Base-by-base conservation (phyloP, 352 stramenopile genomes). In the Poterioochromonas sp. region DNA sequence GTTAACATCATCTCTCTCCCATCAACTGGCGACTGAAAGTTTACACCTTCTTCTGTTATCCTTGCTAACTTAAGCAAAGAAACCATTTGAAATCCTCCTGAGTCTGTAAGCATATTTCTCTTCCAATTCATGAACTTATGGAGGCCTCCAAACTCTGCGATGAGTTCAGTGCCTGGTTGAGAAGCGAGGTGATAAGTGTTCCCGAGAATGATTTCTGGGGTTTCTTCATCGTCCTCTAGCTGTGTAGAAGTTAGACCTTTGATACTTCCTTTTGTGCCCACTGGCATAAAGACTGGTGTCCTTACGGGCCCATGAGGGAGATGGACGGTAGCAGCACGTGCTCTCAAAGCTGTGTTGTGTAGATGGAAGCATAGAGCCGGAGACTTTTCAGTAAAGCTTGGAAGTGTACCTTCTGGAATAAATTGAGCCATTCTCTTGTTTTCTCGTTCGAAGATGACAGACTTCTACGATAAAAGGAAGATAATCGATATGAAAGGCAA, bases 151-250 rank as follows among this genome's bases (percentile, higher is more conserved):
- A 96, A 82, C 68, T 90, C 84, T 40, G 86, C 71, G 29, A 94
- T 79, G 2, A 91, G 73, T 77, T 89, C 81, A 3, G 93, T 95
- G 26, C 92, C 92, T 0, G 95, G 94, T 79, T 96, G 90, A 76
- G 96, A 84, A 5, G 90, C 92, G 73, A 98, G 86, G 85, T 98
- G 95, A 84, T 99, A 99, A 11, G 94, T 99, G 84, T 99, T 99
- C 65, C 88, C 90, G 20, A 98, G 85, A 82, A 98, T 90, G 54
- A 98, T 97, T 82, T 94, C 81, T 40, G 80, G 73, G 71, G 47
- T 39, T 43, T 49, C 5, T 84, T 77, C 39, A 74, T 87, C 77
- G 32, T 83, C 76, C 37, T 86, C 74, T 83, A 96, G 90, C 81
- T 95, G 88, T 39, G 84, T 79, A 1, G 89, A 82, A 22, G 93